phyloP scores from a whole-genome alignment of 371 early-diverging fungal genomes.

The Mucor mucedo region DNA sequence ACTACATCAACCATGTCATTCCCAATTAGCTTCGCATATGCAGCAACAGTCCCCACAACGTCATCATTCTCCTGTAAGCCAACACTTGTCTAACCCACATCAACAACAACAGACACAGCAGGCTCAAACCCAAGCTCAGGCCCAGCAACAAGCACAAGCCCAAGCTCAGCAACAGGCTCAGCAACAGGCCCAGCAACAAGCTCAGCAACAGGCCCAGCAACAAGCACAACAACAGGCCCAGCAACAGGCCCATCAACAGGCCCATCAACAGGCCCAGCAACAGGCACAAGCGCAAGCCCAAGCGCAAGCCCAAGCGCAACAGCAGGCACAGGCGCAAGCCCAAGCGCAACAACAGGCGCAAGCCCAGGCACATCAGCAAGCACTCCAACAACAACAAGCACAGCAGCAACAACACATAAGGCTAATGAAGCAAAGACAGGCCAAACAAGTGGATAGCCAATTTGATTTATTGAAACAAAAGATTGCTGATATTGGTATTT shows the following conservation, averaged over 20 bases:
- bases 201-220: slow-evolving; percentile 18
- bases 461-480: slow-evolving; percentile 42
- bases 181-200: slow-evolving; percentile 16
- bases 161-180: slow-evolving; percentile 21
- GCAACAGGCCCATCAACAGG: slow-evolving; percentile 12
- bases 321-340: not conserved
- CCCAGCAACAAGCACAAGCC: slow-evolving; percentile 8
- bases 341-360: slow-evolving; percentile 11
- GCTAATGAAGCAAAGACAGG: slow-evolving; percentile 29
- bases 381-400: slow-evolving; percentile 14
- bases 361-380: slow-evolving; percentile 4
- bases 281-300: slow-evolving; percentile 13
- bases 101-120: slow-evolving; percentile 11
- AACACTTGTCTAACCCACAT: slow-evolving; percentile 5
- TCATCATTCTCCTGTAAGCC: slow-evolving; percentile 7
- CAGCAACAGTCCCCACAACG: slow-evolving; percentile 16
- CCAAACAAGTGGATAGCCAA: slow-evolving; percentile 38
- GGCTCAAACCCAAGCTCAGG: slow-evolving; percentile 4
- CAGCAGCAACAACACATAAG: slow-evolving; percentile 30
- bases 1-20: slow-evolving; percentile 5
- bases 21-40: not conserved
- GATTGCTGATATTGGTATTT: slow-evolving; percentile 37
- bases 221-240: slow-evolving; percentile 24
- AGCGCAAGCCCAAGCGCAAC: slow-evolving; percentile 3
- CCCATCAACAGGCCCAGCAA: not conserved